phyloP scores from a whole-genome alignment of 768 basidiomycete genomes.

The Pisolithus albus region DNA sequence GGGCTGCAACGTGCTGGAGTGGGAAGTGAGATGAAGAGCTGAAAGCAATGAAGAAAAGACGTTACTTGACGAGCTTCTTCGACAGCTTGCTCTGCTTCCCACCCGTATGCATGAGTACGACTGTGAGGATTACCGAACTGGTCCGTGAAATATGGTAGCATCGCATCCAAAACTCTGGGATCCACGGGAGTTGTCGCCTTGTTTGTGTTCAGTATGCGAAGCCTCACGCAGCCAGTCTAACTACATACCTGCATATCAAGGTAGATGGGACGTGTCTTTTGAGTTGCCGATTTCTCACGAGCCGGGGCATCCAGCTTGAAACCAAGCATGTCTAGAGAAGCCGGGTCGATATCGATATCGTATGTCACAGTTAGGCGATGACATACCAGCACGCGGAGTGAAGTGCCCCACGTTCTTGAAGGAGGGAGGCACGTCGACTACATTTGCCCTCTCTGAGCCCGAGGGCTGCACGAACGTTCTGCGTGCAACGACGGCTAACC shows the following conservation, averaged over 20 bases:
- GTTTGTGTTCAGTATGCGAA: conserved; percentile 4
- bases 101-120: conserved; percentile 97
- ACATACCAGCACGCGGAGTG: conserved; percentile 60
- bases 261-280: conserved; percentile 84
- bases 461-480: conserved; percentile 77
- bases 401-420: conserved; percentile 67
- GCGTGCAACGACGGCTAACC: conserved; percentile 23
- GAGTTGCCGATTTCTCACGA: conserved; percentile 49
- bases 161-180: conserved; percentile 92
- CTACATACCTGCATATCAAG: conserved; percentile 87
- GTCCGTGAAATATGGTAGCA: conserved; percentile 93
- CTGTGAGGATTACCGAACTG: conserved; percentile 98
- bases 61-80: conserved; percentile 82
- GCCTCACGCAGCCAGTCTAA: background rate
- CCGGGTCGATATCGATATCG: conserved; percentile 1
- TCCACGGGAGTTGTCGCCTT: conserved; percentile 98
- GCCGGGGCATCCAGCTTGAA: conserved; percentile 69
- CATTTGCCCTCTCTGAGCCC: conserved; percentile 71
- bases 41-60: conserved; percentile 6
- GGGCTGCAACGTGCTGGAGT: conserved; percentile 73
- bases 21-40: background rate
- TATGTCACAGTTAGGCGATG: background rate
- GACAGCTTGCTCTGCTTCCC: conserved; percentile 95
- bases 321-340: conserved; percentile 70
- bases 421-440: conserved; percentile 72